Evolutionary conservation across 306 rosid genomes (phyloP).

Genomic region (Cicer judaicum): DNA sequence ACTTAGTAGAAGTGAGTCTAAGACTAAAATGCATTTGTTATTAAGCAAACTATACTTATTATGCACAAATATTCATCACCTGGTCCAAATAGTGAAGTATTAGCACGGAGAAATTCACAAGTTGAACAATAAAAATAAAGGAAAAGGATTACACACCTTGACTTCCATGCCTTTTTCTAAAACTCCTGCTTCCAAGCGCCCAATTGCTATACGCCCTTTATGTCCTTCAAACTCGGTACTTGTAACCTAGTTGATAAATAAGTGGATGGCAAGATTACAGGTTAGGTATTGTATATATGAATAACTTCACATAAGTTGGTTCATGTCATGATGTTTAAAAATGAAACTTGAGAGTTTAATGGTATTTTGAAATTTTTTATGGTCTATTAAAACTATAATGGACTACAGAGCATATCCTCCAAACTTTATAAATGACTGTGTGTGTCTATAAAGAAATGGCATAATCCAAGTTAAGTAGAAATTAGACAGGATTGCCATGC

Average conservation of each 20-base stretch:
- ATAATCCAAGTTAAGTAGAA: conserved; percentile 31
- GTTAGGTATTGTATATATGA: conserved; percentile 27
- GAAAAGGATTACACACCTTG: conserved; percentile 62
- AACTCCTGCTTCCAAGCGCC: conserved; percentile 92
- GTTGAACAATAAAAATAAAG: conserved; percentile 34
- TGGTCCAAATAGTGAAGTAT: conserved; percentile 27
- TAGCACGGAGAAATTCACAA: conserved; percentile 37
- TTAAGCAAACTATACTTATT: conserved; percentile 17
- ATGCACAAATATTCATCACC: conserved; percentile 42
- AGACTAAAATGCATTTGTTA: conserved; percentile 15
- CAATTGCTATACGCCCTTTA: conserved; percentile 98
- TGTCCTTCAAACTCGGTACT: conserved; percentile 94
- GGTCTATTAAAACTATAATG: conserved; percentile 25
- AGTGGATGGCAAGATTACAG: conserved; percentile 32
- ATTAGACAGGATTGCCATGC: conserved; percentile 28
- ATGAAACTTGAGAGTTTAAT: conserved; percentile 32
- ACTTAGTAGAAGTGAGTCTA: conserved; percentile 16
- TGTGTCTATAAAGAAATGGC: conserved; percentile 4
- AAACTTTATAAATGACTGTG: conserved; percentile 28
- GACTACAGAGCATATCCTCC: conserved; percentile 35
- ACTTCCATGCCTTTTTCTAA: conserved; percentile 85
- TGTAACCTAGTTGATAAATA: conserved; percentile 64
- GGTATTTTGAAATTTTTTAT: conserved; percentile 13
- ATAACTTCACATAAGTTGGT: conserved; percentile 5
- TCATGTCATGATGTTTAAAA: conserved; percentile 3